Conservation (phyloP, 805 yeast genomes). For the Starmerella vitae region DNA sequence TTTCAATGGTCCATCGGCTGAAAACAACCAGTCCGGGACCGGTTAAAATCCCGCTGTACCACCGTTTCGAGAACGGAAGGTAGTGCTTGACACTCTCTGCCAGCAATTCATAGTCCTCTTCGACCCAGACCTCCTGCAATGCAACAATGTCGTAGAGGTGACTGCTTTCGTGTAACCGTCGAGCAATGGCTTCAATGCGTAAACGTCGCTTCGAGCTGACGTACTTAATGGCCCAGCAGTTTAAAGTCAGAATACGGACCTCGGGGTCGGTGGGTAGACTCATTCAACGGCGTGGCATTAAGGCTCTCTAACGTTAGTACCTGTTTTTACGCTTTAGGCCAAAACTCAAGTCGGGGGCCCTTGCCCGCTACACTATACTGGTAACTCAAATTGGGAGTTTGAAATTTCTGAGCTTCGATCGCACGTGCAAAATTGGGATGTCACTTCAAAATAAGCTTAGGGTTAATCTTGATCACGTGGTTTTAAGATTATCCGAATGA, state of each 20-base stretch:
- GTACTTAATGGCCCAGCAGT: constrained; percentile 66
- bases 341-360: too few relatives aligned
- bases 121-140: constrained; percentile 89
- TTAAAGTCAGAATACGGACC: constrained; percentile 29
- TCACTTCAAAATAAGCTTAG: too few relatives aligned
- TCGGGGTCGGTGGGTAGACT: constrained; percentile 45
- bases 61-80: constrained; percentile 56
- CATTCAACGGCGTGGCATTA: constrained; percentile 83
- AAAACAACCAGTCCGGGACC: constrained; percentile 89
- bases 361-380: too few relatives aligned
- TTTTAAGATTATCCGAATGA: too few relatives aligned
- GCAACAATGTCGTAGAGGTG: constrained; percentile 67
- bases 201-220: constrained; percentile 58
- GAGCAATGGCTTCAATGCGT: constrained; percentile 64
- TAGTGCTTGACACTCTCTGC: constrained; percentile 31
- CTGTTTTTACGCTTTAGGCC: too few relatives aligned
- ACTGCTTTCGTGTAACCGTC: constrained; percentile 33
- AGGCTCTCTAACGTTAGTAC: too few relatives aligned
- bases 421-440: too few relatives aligned
- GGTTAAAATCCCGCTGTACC: constrained; percentile 68
- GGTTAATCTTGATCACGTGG: too few relatives aligned
- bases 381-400: too few relatives aligned
- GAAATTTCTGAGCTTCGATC: too few relatives aligned
- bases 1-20: constrained; percentile 70
- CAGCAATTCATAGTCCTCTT: constrained; percentile 66